Conservation (phyloP, 2,329 filamentous ascomycete species). For the Pestalotiopsis sp. region DNA sequence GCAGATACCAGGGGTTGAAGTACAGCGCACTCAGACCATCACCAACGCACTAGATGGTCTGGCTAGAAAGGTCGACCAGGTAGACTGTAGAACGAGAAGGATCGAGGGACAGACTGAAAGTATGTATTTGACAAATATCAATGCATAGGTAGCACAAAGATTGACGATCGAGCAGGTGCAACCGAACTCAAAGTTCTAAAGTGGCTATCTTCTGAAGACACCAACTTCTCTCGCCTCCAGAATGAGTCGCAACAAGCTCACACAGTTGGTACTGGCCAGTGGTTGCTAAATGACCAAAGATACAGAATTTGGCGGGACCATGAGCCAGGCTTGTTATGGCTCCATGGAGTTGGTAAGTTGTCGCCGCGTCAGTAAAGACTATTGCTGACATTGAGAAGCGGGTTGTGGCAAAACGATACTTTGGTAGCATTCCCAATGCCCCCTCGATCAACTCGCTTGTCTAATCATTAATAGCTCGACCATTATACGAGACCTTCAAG, state of each 20-base stretch:
- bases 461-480: neutral
- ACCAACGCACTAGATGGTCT: neutral
- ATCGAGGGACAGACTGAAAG: neutral
- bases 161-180: neutral
- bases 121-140: neutral
- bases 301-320: neutral
- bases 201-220: neutral
- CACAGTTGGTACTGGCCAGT: slow-evolving; percentile 1
- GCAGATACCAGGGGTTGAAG: neutral
- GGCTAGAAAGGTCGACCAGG: neutral
- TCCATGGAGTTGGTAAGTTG: neutral
- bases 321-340: neutral
- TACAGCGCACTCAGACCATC: neutral
- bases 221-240: neutral
- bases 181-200: neutral
- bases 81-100: neutral
- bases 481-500: neutral
- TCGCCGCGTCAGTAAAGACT: no score
- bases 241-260: neutral
- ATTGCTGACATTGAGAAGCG: neutral
- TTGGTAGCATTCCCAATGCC: neutral
- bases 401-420: neutral
- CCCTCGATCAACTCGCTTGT: no score
- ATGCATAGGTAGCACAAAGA: neutral
- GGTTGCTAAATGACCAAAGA: neutral